phyloP scores from a whole-genome alignment of 352 stramenopile genomes.

The Phytophthora cactorum region DNA sequence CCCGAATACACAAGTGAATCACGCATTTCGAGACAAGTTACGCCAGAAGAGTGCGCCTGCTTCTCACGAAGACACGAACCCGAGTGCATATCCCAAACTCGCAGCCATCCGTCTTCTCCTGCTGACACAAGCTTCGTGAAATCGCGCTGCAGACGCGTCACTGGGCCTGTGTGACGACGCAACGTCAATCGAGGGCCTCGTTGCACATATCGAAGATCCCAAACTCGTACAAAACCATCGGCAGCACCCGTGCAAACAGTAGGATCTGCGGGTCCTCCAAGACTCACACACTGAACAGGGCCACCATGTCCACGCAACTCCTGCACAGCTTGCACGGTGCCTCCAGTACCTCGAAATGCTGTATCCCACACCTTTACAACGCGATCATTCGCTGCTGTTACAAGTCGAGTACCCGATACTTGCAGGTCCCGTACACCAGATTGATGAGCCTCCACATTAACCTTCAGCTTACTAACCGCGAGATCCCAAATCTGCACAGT shows the following conservation, averaged over 20 bases:
- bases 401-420: slow-evolving; percentile 71
- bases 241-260: slow-evolving; percentile 80
- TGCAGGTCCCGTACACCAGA: slow-evolving; percentile 68
- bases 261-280: slow-evolving; percentile 75
- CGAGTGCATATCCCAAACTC: slow-evolving; percentile 85
- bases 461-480: slow-evolving; percentile 53
- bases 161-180: slow-evolving; percentile 50
- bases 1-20: slow-evolving; percentile 74
- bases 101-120: slow-evolving; percentile 74
- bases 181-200: slow-evolving; percentile 71
- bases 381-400: slow-evolving; percentile 79
- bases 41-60: slow-evolving; percentile 59
- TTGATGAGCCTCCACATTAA: slow-evolving; percentile 63
- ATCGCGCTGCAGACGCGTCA: slow-evolving; percentile 78
- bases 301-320: slow-evolving; percentile 66
- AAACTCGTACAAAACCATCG: slow-evolving; percentile 81
- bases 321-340: slow-evolving; percentile 52
- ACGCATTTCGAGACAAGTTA: slow-evolving; percentile 67
- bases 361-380: slow-evolving; percentile 85
- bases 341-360: slow-evolving; percentile 51
- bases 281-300: slow-evolving; percentile 70
- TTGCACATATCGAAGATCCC: slow-evolving; percentile 80
- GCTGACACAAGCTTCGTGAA: slow-evolving; percentile 84
- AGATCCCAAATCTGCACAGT: slow-evolving; percentile 83
- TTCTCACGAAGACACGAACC: slow-evolving; percentile 68